Conservation (phyloP, 495 filamentous ascomycete species). For the Aspergillus haitiensis region DNA sequence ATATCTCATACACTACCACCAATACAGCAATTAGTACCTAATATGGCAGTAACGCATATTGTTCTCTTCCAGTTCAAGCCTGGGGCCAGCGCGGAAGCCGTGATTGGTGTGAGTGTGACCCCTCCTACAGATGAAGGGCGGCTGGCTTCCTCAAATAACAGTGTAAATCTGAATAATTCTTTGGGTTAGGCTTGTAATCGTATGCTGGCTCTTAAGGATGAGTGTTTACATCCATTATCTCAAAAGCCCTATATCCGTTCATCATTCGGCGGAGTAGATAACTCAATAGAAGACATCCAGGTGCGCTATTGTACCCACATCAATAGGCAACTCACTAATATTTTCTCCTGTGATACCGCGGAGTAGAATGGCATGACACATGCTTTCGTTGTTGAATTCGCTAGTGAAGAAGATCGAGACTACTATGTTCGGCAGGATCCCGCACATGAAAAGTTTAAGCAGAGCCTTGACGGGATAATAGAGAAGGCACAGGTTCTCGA, state of each 20-base stretch:
- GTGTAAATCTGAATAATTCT: constrained; percentile 5
- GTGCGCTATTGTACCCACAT: constrained; percentile 38
- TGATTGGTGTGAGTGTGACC: constrained; percentile 46
- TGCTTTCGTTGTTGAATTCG: constrained; percentile 47
- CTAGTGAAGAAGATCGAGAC: constrained; percentile 39
- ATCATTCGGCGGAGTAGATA: constrained; percentile 60
- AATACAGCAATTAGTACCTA: background rate
- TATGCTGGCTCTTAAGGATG: constrained; percentile 42
- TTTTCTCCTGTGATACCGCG: background rate
- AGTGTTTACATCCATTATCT: constrained; percentile 46
- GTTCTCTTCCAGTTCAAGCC: constrained; percentile 64
- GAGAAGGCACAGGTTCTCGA: constrained; percentile 47
- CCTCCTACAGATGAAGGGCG: background rate
- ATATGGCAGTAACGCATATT: constrained; percentile 52
- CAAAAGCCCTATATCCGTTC: constrained; percentile 52
- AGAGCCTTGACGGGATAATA: constrained; percentile 32
- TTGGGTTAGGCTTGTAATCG: constrained; percentile 30
- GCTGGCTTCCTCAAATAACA: constrained; percentile 2
- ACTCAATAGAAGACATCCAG: constrained; percentile 62
- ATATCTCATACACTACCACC: no score
- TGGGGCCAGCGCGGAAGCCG: constrained; percentile 34
- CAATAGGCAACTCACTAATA: background rate
- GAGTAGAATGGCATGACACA: constrained; percentile 40
- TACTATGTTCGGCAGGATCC: constrained; percentile 48
- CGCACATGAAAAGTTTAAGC: constrained; percentile 38